Base-by-base conservation (phyloP, 768 basidiomycete species). In the Nevesoporus exiguus region DNA sequence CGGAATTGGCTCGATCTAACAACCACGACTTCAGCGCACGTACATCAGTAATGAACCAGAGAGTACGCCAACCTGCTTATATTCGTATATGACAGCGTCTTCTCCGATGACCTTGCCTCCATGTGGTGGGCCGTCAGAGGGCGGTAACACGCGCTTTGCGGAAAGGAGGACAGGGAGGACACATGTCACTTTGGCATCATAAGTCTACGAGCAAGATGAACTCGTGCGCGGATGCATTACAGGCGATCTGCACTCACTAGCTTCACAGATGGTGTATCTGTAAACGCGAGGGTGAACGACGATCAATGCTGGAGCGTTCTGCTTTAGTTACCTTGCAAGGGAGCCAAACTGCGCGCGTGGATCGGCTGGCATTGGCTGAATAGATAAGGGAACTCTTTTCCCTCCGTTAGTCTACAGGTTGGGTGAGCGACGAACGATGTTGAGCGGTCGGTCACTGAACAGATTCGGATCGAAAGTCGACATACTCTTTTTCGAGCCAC, bases 361-460 rank as follows among this genome's bases (percentile, higher is more conserved):
- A 94, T 96, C 3, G 95, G 92, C 60, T 97, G 93, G 63, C 88
- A 91, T 64, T 97, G 96, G 55, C 90, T 93, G 75, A 94, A 98
- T 15, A 97, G 70, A 71, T 88, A 97, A 0, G 91, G 86, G 66
- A 89, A 88, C n/a, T 75, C 74, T 60, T 92, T 92, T 8, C 92
- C 92, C 56, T 90, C 89, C 0, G 93, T 97, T 71, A 92, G 86
- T 54, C 90, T 90, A 48, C 9, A 17, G 25, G 19, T 27, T 21
- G 42, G 29, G 3, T n/a, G 21, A 41, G 14, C 3, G 11, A 41
- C 21, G 43, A n/a, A 19, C 27, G 7, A 45, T 29, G 19, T 4
- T 47, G 27, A 36, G 24, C 0, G 10, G 27, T 5, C 8, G n/a
- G 52, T 42, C 31, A 34, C 3, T 22, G 40, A 41, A 3, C 2